These are phyloP conservation scores for Periglandula ipomoeae DNA, from an alignment of 2,329 filamentous ascomycete species.

Conservation along the genomic window DNA sequence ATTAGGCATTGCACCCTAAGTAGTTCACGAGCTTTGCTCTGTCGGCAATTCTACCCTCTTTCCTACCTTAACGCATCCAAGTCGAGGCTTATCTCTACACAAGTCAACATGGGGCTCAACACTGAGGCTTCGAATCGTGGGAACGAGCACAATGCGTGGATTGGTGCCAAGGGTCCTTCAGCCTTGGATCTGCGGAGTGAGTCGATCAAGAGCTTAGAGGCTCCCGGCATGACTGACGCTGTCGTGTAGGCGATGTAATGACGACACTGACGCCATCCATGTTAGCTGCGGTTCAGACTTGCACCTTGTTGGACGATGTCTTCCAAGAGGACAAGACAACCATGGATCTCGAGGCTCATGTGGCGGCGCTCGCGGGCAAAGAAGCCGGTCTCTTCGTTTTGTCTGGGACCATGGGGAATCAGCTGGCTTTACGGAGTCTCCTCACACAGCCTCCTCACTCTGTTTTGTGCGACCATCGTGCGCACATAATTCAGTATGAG, in stretches of 20 bases:
- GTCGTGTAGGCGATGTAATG: slow-evolving; percentile 46
- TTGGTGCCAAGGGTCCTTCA: slow-evolving; percentile 11
- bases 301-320: slow-evolving; percentile 76
- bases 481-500: slow-evolving; percentile 65
- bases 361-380: slow-evolving; percentile 66
- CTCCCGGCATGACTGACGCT: too few species aligned
- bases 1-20: not conserved
- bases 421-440: slow-evolving; percentile 70
- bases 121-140: not conserved
- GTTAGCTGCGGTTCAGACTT: slow-evolving; percentile 67
- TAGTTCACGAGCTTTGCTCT: not conserved
- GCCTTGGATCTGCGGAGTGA: slow-evolving; percentile 14
- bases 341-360: slow-evolving; percentile 61
- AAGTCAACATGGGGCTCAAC: not conserved
- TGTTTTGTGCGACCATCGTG: slow-evolving; percentile 68
- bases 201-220: not conserved
- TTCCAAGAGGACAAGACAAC: slow-evolving; percentile 74
- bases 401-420: slow-evolving; percentile 92
- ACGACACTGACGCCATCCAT: slow-evolving; percentile 74
- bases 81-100: not conserved
- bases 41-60: not conserved
- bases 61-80: not conserved
- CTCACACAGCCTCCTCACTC: slow-evolving; percentile 71
- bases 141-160: slow-evolving; percentile 10
- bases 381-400: slow-evolving; percentile 72